Conservation (phyloP, 495 filamentous ascomycete species). For the Friedmanniomyces simplex region DNA sequence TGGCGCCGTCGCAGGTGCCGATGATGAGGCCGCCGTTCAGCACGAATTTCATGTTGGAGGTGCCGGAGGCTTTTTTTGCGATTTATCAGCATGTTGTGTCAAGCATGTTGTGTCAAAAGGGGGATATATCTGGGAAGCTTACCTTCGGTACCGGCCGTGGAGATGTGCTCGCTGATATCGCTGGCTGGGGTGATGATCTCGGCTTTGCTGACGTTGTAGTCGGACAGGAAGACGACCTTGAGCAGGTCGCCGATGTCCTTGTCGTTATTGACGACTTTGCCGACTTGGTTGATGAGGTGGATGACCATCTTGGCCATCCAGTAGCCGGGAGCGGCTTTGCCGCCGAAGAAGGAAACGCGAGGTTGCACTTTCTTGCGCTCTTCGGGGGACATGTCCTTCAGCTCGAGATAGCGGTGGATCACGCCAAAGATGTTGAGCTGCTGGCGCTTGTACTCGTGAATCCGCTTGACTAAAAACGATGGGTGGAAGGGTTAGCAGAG, state of each 20-base stretch:
- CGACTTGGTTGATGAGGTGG: constrained; percentile 88
- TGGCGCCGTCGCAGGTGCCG: constrained; percentile 94
- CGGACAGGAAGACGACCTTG: constrained; percentile 94
- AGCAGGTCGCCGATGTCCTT: constrained; percentile 82
- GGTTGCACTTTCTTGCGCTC: constrained; percentile 81
- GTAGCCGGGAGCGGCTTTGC: constrained; percentile 94
- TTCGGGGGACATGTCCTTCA: constrained; percentile 75
- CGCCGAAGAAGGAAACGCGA: constrained; percentile 94
- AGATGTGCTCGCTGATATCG: constrained; percentile 97
- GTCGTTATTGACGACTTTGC: constrained; percentile 84
- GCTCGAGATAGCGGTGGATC: constrained; percentile 83
- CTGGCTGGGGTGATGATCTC: constrained; percentile 92
- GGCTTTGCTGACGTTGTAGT: constrained; percentile 99
- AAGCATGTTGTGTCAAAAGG: no score
- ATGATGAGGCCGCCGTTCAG: constrained; percentile 95
- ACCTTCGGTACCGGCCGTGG: constrained; percentile 95
- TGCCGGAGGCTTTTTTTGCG: constrained; percentile 48
- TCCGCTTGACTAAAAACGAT: constrained; percentile 51
- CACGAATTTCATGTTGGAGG: constrained; percentile 96
- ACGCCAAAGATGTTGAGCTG: constrained; percentile 98
- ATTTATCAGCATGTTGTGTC: no score
- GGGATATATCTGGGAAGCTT: no score
- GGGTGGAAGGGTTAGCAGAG: no score
- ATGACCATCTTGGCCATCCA: constrained; percentile 99
- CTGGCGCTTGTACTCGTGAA: constrained; percentile 99